phyloP scores from a whole-genome alignment of 805 yeast genomes.

The Diddensiella transvaalensis region DNA sequence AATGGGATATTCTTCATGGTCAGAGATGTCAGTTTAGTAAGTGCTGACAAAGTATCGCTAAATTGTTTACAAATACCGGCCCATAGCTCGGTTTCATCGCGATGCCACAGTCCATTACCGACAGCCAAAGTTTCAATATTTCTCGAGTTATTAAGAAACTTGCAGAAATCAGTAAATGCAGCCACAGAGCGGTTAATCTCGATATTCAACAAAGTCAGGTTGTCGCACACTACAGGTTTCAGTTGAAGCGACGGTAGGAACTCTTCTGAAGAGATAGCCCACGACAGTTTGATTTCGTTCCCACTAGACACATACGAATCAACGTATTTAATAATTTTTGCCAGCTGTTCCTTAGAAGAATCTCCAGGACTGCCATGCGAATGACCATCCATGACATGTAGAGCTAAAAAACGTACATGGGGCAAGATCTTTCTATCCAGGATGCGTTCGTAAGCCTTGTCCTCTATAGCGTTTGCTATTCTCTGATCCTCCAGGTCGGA shows the following conservation, averaged over 20 bases:
- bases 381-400: neutral
- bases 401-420: neutral
- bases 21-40: neutral
- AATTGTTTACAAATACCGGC: neutral
- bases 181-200: neutral
- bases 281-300: neutral
- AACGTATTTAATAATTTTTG: neutral
- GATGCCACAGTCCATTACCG: neutral
- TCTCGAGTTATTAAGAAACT: neutral
- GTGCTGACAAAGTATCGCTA: neutral
- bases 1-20: neutral
- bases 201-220: neutral
- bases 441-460: neutral
- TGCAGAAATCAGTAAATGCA: neutral
- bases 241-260: neutral
- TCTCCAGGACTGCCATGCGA: neutral
- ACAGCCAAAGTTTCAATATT: neutral
- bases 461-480: neutral
- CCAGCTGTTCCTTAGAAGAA: neutral
- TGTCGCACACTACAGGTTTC: neutral
- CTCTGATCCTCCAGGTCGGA: neutral
- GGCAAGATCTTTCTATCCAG: neutral
- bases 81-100: neutral
- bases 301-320: neutral
- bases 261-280: neutral